Evolutionary conservation across 768 basidiomycete species (phyloP), one percentile per base, ranked within the genome.

Genomic region (Termitomyces heimii): DNA sequence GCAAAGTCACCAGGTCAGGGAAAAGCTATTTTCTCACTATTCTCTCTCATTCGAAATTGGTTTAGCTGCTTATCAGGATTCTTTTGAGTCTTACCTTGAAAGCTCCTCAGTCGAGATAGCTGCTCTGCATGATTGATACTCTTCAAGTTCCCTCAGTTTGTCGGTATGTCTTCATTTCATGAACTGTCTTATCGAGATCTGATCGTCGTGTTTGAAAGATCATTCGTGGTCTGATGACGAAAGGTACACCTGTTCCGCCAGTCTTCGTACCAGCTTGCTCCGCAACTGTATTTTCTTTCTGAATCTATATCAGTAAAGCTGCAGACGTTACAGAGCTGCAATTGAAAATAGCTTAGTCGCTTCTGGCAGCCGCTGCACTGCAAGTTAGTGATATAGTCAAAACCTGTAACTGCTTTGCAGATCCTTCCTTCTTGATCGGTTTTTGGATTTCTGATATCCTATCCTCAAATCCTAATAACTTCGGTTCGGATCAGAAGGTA

Each of bases 81-180:
- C 82, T 0, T 87, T 82, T 52, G 82, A 82, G 31, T 68, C 71
- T 10, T 88, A 81, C 62, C 73, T 91, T 22, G 73, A 78, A 60
- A 79, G 69, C 37, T 87, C 82, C 63, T 76, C 74, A 31, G 68
- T 73, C 14, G 86, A 88, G 62, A 88, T 91, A 20, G 77, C 88
- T 63, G 76, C 80, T 2, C 59, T 92, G 55, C 82, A 85, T 65
- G 89, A 90, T 60, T 89, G 51, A 52, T 20, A 13, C 26, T 39
- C 4, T 51, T 10, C 20, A n/a, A 39, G 18, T n/a, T n/a, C n/a
- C n/a, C n/a, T n/a, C n/a, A n/a, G n/a, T 28, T 35, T 39, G 26
- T 39, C 26, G n/a, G 50, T 51, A 26, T 37, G 35, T 51, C 18
- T 39, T 20, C 5, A 28, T 51, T 14, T 16, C 26, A 3, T 40